phyloP scores from a whole-genome alignment of 345 rosid species.

The Citrus sp. region DNA sequence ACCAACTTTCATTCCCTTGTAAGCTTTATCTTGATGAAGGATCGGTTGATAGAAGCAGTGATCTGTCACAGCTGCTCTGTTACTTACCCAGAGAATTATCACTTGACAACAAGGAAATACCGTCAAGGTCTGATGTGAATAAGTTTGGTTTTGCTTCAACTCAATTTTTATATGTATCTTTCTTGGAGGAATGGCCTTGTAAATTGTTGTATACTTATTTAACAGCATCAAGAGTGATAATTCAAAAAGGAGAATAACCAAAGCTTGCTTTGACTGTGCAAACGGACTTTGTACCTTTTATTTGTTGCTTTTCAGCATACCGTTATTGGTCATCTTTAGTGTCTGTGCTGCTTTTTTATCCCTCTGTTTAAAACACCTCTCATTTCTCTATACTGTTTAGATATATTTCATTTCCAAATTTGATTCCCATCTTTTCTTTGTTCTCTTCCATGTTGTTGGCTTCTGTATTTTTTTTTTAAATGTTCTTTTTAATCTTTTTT shows the following conservation, averaged over 20 bases:
- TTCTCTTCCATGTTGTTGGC: not conserved
- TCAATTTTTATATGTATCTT: not conserved
- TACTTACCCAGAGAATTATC: constrained; percentile 42
- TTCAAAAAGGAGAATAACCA: not conserved
- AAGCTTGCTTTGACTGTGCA: not conserved
- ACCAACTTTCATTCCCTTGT: constrained; percentile 16
- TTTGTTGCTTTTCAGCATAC: not conserved
- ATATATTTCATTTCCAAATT: not conserved
- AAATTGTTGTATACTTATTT: not conserved
- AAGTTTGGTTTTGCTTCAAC: constrained; percentile 1
- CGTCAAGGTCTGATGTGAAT: constrained; percentile 49
- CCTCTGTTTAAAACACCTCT: not conserved
- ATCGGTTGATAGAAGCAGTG: constrained; percentile 21
- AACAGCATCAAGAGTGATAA: not conserved
- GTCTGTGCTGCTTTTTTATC: not conserved
- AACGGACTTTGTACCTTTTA: not conserved
- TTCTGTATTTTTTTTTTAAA: not conserved
- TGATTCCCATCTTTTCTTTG: not conserved
- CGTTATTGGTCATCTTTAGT: not conserved
- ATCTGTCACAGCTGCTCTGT: constrained; percentile 39
- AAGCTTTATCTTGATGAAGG: constrained; percentile 19
- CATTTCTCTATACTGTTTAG: not conserved
- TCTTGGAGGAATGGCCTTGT: not conserved
- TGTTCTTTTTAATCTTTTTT: not conserved
- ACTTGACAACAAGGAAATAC: constrained; percentile 34